Percentiles rank a stretch among this genome's conserved stretches.
phyloP scores from a whole-genome alignment of 805 yeast genomes.

The Pichia phayaonensis region DNA sequence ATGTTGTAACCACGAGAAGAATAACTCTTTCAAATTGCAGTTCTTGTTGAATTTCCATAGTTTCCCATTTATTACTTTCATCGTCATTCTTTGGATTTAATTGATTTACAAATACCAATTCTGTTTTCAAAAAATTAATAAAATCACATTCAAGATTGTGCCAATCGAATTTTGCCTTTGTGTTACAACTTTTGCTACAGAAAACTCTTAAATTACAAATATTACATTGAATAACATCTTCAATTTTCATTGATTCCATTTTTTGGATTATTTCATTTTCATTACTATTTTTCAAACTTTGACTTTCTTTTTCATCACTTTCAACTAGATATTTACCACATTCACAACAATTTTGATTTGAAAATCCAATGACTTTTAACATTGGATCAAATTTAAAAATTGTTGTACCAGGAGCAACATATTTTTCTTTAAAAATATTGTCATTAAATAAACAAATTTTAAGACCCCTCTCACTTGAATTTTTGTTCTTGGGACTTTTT shows the following conservation, averaged over 20 bases:
- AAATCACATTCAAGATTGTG: conserved; percentile 9
- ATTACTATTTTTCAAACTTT: neutral
- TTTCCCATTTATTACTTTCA: neutral
- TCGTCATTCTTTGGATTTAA: neutral
- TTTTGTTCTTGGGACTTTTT: neutral
- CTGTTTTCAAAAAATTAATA: conserved; percentile 1
- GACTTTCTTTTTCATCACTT: neutral
- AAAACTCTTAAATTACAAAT: conserved; percentile 2
- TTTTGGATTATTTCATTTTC: neutral
- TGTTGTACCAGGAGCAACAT: neutral
- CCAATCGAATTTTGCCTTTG: conserved; percentile 3
- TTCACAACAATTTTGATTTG: conserved; percentile 5
- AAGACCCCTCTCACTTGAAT: conserved; percentile 6
- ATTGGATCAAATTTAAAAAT: conserved; percentile 7
- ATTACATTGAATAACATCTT: neutral
- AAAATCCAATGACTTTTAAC: conserved; percentile 4
- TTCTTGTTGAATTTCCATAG: neutral
- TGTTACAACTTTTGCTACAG: conserved; percentile 4
- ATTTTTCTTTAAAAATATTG: neutral
- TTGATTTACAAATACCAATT: neutral
- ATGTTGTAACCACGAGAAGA: conserved; percentile 1
- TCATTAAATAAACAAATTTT: conserved; percentile 1
- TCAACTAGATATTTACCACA: conserved; percentile 5
- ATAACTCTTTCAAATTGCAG: neutral
- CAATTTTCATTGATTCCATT: neutral